These are phyloP conservation scores for Syzygium aqueum DNA, from an alignment of 345 rosid genomes.

Conservation along the genomic window DNA sequence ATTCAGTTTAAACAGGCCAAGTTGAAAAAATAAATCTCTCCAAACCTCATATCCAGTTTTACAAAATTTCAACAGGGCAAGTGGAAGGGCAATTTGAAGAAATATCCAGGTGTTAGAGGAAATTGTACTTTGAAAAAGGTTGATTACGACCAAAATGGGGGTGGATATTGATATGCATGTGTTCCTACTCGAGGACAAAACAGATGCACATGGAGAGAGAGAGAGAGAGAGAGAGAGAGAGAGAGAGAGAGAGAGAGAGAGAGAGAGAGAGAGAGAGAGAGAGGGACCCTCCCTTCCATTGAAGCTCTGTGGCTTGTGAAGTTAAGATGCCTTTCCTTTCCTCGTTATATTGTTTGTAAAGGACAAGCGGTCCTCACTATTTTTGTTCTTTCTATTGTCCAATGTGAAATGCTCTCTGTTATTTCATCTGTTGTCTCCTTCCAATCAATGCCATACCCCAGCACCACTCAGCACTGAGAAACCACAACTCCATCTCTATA, in stretches of 20 bases:
- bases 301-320: neutral
- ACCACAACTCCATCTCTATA: neutral
- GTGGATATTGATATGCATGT: constrained; percentile 18
- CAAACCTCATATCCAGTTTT: neutral
- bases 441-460: constrained; percentile 10
- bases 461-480: constrained; percentile 8
- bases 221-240: neutral
- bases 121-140: neutral
- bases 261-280: too few relatives aligned
- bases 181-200: constrained; percentile 38
- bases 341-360: constrained; percentile 16
- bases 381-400: constrained; percentile 37
- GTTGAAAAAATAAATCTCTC: neutral
- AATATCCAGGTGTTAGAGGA: neutral
- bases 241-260: neutral
- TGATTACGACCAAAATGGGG: neutral
- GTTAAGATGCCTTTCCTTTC: constrained; percentile 14
- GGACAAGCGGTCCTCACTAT: constrained; percentile 48
- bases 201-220: constrained; percentile 17
- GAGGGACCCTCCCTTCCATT: neutral
- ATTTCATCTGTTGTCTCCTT: constrained; percentile 37
- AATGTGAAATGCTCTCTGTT: neutral
- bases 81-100: neutral
- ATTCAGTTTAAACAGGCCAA: neutral
- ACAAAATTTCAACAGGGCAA: neutral